A percentile compares a stretch with the other conserved stretches of the same genome.
Evolutionary conservation across 139 green algal species (phyloP).

Genomic region (Micractinium conductrix): DNA sequence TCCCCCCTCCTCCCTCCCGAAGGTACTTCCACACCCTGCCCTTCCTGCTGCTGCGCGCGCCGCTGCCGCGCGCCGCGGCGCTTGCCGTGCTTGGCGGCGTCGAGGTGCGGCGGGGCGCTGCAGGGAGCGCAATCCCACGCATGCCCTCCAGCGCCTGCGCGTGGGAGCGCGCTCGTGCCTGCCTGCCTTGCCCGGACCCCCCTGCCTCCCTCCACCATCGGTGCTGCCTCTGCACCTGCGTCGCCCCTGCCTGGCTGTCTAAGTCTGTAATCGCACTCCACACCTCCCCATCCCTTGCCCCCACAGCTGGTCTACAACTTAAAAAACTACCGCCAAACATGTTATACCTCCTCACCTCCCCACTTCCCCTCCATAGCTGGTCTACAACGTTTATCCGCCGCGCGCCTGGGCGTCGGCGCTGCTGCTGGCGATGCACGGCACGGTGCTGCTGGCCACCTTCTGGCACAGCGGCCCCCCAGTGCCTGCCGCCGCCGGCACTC

Average conservation of each 20-base stretch:
- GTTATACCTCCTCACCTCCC: background rate
- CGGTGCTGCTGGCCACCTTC: background rate
- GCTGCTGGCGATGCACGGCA: conserved; percentile 30
- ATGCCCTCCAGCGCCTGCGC: background rate
- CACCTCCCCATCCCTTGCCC: too few species aligned
- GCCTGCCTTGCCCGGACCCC: background rate
- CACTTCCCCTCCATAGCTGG: background rate
- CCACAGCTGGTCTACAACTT: too few species aligned
- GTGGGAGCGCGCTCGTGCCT: background rate
- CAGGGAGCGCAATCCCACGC: background rate
- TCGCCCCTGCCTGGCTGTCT: too few species aligned
- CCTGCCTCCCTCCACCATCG: too few species aligned
- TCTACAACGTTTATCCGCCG: conserved; percentile 63
- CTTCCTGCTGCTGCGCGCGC: conserved; percentile 67
- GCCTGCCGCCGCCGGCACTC: too few species aligned
- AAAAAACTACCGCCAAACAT: too few species aligned
- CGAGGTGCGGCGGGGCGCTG: conserved; percentile 46
- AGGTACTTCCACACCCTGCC: conserved; percentile 81
- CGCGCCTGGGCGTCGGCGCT: conserved; percentile 19
- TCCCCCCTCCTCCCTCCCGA: background rate
- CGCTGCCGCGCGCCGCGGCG: background rate
- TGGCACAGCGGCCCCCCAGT: too few species aligned
- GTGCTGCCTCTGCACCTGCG: too few species aligned
- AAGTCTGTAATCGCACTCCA: too few species aligned
- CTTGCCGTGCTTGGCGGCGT: conserved; percentile 59